A percentile compares a stretch with the other conserved stretches of the same genome.
phyloP scores from a whole-genome alignment of 208 protist genomes.

The Leishmania mexicana region DNA sequence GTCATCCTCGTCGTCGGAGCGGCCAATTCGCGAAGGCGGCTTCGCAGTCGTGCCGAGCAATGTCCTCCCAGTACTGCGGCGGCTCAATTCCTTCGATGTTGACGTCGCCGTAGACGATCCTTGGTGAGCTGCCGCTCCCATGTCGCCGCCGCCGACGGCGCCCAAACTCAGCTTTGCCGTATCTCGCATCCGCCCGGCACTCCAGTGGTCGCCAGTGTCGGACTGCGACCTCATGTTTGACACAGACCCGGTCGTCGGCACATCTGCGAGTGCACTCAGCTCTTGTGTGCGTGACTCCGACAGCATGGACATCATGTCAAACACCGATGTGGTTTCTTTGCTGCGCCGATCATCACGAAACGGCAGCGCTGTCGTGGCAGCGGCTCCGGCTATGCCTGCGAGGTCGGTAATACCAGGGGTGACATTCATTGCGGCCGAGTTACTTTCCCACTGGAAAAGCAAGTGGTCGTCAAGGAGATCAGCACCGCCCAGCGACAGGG shows the following conservation, averaged over 20 bases:
- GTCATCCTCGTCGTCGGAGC: slow-evolving; percentile 17
- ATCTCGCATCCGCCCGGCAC: slow-evolving; percentile 13
- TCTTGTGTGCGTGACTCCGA: slow-evolving; percentile 11
- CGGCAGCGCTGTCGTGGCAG: slow-evolving; percentile 4
- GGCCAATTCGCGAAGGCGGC: not conserved
- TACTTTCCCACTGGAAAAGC: slow-evolving; percentile 25
- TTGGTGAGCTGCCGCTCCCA: not conserved
- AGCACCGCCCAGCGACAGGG: slow-evolving; percentile 4
- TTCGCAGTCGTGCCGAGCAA: slow-evolving; percentile 1
- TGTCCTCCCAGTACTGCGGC: slow-evolving; percentile 14
- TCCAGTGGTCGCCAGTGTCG: slow-evolving; percentile 13
- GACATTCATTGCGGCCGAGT: not conserved
- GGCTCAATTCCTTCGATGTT: slow-evolving; percentile 9
- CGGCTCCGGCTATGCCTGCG: not conserved
- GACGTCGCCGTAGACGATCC: not conserved
- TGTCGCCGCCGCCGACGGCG: not conserved
- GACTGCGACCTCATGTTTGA: slow-evolving; percentile 13
- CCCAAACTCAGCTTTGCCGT: not conserved
- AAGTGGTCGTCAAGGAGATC: slow-evolving; percentile 18
- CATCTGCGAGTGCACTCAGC: not conserved
- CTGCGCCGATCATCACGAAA: not conserved
- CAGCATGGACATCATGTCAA: slow-evolving; percentile 6
- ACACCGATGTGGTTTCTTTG: slow-evolving; percentile 1
- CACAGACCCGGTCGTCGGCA: not conserved
- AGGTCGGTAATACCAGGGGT: not conserved